Evolutionary conservation across 2,329 filamentous ascomycete genomes (phyloP), one percentile per base, ranked within the genome.

Genomic region (Xylariaceae sp.): DNA sequence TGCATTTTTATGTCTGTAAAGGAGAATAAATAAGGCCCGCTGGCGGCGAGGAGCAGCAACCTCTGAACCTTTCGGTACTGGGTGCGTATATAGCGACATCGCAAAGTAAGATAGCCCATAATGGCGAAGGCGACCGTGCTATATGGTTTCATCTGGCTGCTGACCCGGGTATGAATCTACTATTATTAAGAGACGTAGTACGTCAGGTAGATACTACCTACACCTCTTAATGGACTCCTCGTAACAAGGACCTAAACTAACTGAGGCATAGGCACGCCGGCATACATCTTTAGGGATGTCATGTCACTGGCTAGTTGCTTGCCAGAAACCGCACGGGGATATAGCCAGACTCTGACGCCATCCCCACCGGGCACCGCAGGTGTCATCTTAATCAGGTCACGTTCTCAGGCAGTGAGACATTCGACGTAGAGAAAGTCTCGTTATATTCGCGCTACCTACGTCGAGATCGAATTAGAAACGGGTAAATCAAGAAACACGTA

Each of bases 61-160:
- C 53, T 44, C 46, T 56, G 6, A 49, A 56, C 24, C 50, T 50
- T 12, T 31, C 50, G 37, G 53, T 23, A 4, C 21, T 56, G n/a
- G 45, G 37, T 16, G 53, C 39, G 16, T 50, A 56, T 24, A 33
- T 56, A 29, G 24, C 44, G 3, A 23, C 39, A 4, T 17, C 16
- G 37, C 39, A 45, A n/a, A 16, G 24, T 31, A 50, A 56, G 29
- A 44, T 6, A 23, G n/a, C 36, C 12, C 8, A 4, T 14, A 28
- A 55, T 43, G 39, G 37, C 12, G 16, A 1, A 44, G 44, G 17
- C 7, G 45, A 56, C 2, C 53, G 39, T 17, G 31, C 39, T 19
- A 16, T 45, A n/a, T 56, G 53, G 53, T 56, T 56, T 45, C 31
- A 49, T 45, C 9, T 44, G 50, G 34, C 53, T 39, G 45, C 53